Conservation (phyloP, 2,329 filamentous ascomycete species). For the Esteya vermicola region DNA sequence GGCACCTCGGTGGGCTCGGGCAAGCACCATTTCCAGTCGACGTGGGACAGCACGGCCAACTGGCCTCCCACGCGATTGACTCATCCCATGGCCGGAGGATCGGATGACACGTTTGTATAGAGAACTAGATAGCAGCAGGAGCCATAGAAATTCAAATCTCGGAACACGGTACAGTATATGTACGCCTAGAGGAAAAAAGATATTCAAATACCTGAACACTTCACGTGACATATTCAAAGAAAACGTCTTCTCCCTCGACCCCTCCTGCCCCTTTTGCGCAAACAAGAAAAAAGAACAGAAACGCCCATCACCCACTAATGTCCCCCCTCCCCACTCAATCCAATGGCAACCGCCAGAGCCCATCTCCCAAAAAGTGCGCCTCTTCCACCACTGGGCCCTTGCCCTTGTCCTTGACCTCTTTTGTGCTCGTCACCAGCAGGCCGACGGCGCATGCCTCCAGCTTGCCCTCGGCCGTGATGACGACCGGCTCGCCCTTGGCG, state of each 20-base stretch:
- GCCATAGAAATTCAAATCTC: not conserved
- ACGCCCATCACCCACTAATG: no score
- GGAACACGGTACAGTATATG: no score
- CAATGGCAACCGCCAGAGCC: slow-evolving; percentile 61
- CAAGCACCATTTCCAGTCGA: slow-evolving; percentile 3
- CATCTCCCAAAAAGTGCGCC: slow-evolving; percentile 87
- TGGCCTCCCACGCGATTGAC: slow-evolving; percentile 6
- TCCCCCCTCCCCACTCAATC: slow-evolving; percentile 17
- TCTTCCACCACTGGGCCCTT: slow-evolving; percentile 92
- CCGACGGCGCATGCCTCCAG: slow-evolving; percentile 82
- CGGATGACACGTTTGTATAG: not conserved
- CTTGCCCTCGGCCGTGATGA: slow-evolving; percentile 88
- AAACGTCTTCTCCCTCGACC: no score
- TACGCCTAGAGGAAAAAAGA: no score
- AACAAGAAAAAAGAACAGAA: no score
- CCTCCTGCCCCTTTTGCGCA: no score
- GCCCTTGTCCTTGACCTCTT: slow-evolving; percentile 84
- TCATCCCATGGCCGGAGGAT: not conserved
- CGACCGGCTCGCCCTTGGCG: slow-evolving; percentile 69
- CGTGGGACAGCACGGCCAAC: slow-evolving; percentile 2
- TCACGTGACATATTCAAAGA: no score
- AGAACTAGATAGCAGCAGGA: not conserved
- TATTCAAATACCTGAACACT: no score
- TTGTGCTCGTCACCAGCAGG: slow-evolving; percentile 66
- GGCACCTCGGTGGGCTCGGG: slow-evolving; percentile 7